These are phyloP conservation scores for Beauveria pseudobassiana DNA, from an alignment of 2,329 filamentous ascomycete species.

Conservation along the genomic window DNA sequence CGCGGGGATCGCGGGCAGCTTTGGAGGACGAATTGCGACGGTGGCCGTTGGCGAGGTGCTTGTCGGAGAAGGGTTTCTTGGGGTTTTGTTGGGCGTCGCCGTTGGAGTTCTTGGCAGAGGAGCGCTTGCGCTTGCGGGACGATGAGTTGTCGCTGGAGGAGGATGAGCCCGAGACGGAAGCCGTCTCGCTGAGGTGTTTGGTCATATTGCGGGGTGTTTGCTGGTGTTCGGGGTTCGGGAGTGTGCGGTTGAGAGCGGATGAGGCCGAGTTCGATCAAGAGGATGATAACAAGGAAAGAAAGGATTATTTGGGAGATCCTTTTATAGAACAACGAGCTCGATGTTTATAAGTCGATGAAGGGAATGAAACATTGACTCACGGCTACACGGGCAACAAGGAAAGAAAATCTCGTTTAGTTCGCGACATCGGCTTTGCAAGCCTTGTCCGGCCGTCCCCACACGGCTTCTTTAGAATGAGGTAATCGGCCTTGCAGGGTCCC, in stretches of 20 bases:
- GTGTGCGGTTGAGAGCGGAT: background rate
- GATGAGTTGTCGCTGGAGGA: conserved; percentile 25
- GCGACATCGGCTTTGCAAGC: conserved; percentile 4
- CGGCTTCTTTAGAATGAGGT: background rate
- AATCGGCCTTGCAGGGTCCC: background rate
- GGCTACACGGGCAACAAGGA: background rate
- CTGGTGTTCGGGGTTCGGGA: background rate
- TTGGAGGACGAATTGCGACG: conserved; percentile 51
- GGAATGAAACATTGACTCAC: conserved; percentile 10
- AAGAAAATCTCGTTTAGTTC: background rate
- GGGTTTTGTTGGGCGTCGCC: conserved; percentile 15
- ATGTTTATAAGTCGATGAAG: too few species aligned
- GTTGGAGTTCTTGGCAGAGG: conserved; percentile 18
- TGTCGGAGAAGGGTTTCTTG: conserved; percentile 16
- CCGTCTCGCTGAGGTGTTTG: conserved; percentile 16
- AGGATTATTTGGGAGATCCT: background rate
- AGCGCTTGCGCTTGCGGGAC: conserved; percentile 19
- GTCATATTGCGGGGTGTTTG: conserved; percentile 2
- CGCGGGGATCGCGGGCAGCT: conserved; percentile 52
- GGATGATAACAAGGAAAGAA: background rate
- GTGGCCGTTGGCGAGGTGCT: conserved; percentile 23
- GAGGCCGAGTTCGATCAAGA: background rate
- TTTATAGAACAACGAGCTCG: background rate
- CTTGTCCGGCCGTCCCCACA: conserved; percentile 8
- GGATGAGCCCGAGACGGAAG: conserved; percentile 21